Percentiles rank a stretch among this genome's conserved stretches.
phyloP scores from a whole-genome alignment of 371 early-diverging fungal genomes.

The Mortierella sp. region DNA sequence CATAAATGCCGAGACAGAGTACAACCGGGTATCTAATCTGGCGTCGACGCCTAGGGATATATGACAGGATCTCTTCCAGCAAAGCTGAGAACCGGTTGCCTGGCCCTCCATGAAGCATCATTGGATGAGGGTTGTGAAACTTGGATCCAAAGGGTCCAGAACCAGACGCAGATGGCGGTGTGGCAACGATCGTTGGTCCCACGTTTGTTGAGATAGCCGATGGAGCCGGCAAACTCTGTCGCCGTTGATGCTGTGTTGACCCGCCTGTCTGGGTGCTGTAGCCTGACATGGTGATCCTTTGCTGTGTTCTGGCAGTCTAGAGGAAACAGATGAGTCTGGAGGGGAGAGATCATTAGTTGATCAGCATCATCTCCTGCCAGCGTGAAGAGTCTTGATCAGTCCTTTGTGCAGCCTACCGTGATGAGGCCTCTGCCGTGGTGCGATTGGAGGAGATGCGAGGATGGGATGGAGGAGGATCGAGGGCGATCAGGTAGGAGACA shows the following conservation, averaged over 20 bases:
- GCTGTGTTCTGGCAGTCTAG: no score
- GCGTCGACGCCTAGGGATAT: conserved; percentile 53
- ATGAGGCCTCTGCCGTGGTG: no score
- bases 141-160: conserved; percentile 23
- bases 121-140: conserved; percentile 43
- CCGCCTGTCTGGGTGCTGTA: conserved; percentile 31
- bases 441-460: no score
- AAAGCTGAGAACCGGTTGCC: conserved; percentile 12
- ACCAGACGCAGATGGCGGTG: conserved; percentile 49
- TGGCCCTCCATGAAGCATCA: conserved; percentile 43
- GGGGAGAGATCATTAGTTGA: no score
- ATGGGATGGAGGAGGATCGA: no score
- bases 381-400: no score
- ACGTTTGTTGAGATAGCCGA: conserved; percentile 46
- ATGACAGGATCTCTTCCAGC: conserved; percentile 22
- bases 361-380: no score
- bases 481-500: no score
- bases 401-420: no score
- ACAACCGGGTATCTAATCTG: conserved; percentile 53
- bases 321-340: no score
- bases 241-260: conserved; percentile 44
- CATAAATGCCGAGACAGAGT: conserved; percentile 25
- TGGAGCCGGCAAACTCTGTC: conserved; percentile 49
- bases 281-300: conserved; percentile 15
- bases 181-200: conserved; percentile 47